A percentile compares a stretch with the other conserved stretches of the same genome.
These are phyloP conservation scores for Hypsizygus ulmarius DNA, from an alignment of 1,284 basidiomycete genomes.

Conservation along the genomic window DNA sequence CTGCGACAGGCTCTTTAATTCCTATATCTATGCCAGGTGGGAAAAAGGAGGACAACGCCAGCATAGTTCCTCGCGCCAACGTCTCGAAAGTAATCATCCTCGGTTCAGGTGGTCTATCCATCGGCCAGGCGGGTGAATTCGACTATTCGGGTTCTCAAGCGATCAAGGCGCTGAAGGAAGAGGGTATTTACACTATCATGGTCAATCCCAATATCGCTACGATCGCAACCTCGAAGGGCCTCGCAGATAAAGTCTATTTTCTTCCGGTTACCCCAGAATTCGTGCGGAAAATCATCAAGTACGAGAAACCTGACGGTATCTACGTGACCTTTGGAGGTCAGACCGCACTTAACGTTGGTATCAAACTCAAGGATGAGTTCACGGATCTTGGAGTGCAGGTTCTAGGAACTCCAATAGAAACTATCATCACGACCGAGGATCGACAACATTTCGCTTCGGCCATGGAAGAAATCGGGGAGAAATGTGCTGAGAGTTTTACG, in stretches of 20 bases:
- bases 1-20: constrained; percentile 61
- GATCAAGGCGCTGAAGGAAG: constrained; percentile 98
- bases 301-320: constrained; percentile 98
- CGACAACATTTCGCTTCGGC: constrained; percentile 90
- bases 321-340: constrained; percentile 99
- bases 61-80: constrained; percentile 69
- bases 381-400: constrained; percentile 85
- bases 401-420: constrained; percentile 95
- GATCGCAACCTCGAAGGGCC: constrained; percentile 95
- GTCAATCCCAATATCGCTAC: constrained; percentile 99
- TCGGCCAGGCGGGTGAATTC: constrained; percentile 98
- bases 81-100: constrained; percentile 96
- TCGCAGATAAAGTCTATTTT: constrained; percentile 99
- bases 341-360: constrained; percentile 95
- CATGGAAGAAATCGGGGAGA: constrained; percentile 97
- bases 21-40: constrained; percentile 90
- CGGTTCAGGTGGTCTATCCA: constrained; percentile 96
- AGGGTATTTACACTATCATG: constrained; percentile 98
- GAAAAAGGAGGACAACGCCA: constrained; percentile 79
- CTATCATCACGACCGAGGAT: constrained; percentile 97
- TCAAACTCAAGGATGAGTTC: constrained; percentile 97
- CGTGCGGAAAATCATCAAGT: constrained; percentile 96
- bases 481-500: constrained; percentile 86
- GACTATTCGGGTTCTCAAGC: constrained; percentile 99
- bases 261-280: constrained; percentile 97